A percentile compares a stretch with the other conserved stretches of the same genome.
Evolutionary conservation across 345 rosid genomes (phyloP).

Genomic region (Brassica carinata): DNA sequence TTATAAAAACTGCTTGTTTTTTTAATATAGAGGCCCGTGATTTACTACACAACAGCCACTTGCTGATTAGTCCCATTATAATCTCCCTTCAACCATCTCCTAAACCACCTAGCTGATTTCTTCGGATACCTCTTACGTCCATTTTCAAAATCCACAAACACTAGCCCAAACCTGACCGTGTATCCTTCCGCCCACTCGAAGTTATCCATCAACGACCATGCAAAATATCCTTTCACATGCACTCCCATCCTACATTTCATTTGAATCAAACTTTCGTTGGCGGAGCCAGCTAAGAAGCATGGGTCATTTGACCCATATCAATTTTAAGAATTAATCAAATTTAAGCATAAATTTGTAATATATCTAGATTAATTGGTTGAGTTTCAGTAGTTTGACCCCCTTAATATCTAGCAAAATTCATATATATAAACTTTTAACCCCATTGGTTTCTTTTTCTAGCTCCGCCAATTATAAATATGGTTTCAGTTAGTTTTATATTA

Average conservation of each 20-base stretch:
- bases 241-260: slow-evolving; percentile 40
- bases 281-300: too few species aligned
- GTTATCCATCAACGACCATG: slow-evolving; percentile 52
- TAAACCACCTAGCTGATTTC: slow-evolving; percentile 45
- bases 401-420: too few species aligned
- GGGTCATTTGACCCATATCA: too few species aligned
- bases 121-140: slow-evolving; percentile 35
- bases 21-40: background rate
- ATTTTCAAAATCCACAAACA: slow-evolving; percentile 43
- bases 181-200: slow-evolving; percentile 50
- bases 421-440: too few species aligned
- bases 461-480: background rate
- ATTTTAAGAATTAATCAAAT: too few species aligned
- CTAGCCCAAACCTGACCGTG: slow-evolving; percentile 45
- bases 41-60: slow-evolving; percentile 29
- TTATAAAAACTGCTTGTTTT: background rate
- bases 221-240: slow-evolving; percentile 46
- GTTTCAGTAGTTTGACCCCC: too few species aligned
- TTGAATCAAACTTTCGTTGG: background rate
- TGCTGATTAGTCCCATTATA: background rate
- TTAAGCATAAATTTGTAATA: too few species aligned
- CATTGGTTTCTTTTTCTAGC: too few species aligned
- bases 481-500: background rate
- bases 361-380: too few species aligned
- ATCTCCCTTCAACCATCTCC: slow-evolving; percentile 25